Conservation (phyloP, 2,329 filamentous ascomycete genomes). For the Cephalotrichum gorgonifer region DNA sequence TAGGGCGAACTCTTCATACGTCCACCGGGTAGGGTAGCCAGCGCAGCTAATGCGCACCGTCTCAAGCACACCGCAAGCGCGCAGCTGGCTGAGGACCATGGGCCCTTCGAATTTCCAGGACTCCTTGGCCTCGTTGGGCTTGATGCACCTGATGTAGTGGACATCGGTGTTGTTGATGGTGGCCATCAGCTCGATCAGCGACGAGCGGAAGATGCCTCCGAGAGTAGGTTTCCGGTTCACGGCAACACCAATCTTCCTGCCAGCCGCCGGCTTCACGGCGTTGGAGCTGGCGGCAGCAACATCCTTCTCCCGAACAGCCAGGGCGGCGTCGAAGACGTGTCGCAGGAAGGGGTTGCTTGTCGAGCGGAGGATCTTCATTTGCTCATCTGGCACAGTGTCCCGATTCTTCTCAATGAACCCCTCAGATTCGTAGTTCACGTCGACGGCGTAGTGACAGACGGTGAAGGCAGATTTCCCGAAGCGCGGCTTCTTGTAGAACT, state of each 20-base stretch:
- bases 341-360: constrained; percentile 79
- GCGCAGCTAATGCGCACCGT: constrained; percentile 96
- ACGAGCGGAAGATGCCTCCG: constrained; percentile 97
- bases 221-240: constrained; percentile 94
- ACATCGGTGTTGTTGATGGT: constrained; percentile 98
- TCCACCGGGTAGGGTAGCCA: constrained; percentile 96
- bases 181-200: constrained; percentile 92
- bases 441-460: constrained; percentile 94
- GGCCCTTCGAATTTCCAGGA: constrained; percentile 98
- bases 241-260: constrained; percentile 81
- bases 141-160: constrained; percentile 98
- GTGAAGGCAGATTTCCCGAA: constrained; percentile 98
- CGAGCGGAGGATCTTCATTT: constrained; percentile 81
- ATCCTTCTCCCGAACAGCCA: constrained; percentile 84
- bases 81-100: constrained; percentile 94
- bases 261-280: constrained; percentile 70
- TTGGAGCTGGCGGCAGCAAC: constrained; percentile 50
- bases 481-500: constrained; percentile 96
- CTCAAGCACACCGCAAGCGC: constrained; percentile 97
- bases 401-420: constrained; percentile 99
- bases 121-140: constrained; percentile 94
- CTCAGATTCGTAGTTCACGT: constrained; percentile 97
- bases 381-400: constrained; percentile 96
- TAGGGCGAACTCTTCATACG: constrained; percentile 94
- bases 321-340: constrained; percentile 75